These are phyloP conservation scores for Celoporthe dispersa DNA, from an alignment of 2,329 filamentous ascomycete genomes.

Conservation along the genomic window DNA sequence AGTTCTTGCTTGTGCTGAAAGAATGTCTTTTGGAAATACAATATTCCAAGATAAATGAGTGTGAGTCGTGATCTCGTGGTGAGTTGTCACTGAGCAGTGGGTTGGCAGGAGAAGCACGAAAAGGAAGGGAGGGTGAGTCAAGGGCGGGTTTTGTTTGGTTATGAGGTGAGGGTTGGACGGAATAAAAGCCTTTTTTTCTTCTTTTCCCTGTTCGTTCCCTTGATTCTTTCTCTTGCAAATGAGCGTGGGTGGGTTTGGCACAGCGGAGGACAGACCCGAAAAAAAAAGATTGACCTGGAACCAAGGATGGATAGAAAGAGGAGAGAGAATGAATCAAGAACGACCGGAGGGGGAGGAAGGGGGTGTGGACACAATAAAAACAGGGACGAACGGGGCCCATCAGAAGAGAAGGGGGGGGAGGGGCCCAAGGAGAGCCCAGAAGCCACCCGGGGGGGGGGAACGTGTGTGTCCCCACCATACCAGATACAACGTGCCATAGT, in stretches of 20 bases:
- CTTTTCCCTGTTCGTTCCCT: neutral
- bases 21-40: constrained; percentile 7
- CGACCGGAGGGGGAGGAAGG: neutral
- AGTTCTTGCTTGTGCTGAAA: constrained; percentile 4
- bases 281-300: constrained; percentile 3
- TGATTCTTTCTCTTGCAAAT: neutral
- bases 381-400: neutral
- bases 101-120: constrained; percentile 7
- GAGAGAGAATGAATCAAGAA: constrained; percentile 23
- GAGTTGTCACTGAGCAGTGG: neutral
- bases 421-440: neutral
- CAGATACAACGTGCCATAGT: neutral
- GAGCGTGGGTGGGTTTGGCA: constrained; percentile 21
- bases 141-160: neutral
- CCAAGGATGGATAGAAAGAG: constrained; percentile 25
- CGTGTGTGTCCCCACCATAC: neutral
- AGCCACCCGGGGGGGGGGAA: neutral
- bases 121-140: constrained; percentile 1
- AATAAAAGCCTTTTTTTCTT: neutral
- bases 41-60: constrained; percentile 21
- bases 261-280: constrained; percentile 14
- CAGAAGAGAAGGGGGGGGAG: neutral
- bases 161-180: neutral
- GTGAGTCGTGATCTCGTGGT: constrained; percentile 22
- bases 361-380: constrained; percentile 13